phyloP scores from a whole-genome alignment of 140 eudicot species.

The Erigeron philadelphicus region DNA sequence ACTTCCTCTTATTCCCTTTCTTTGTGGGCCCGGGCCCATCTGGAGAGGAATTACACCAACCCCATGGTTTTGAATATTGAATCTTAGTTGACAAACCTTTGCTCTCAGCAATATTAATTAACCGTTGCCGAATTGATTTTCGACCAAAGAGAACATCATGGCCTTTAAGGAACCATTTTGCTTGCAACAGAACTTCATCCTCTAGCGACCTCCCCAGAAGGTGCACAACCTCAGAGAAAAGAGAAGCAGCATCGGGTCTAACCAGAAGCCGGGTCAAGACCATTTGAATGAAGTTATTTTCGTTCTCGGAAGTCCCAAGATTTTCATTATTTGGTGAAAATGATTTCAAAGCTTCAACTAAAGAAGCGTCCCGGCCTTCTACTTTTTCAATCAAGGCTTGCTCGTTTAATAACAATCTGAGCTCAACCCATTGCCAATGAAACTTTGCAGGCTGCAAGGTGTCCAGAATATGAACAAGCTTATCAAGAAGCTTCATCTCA shows the following conservation, averaged over 20 bases:
- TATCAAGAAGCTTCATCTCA: conserved; percentile 60
- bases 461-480: conserved; percentile 75
- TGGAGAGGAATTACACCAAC: conserved; percentile 57
- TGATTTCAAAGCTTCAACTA: conserved; percentile 64
- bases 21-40: conserved; percentile 22
- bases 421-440: conserved; percentile 99
- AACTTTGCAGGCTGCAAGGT: conserved; percentile 90
- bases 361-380: conserved; percentile 51
- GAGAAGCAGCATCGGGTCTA: conserved; percentile 95
- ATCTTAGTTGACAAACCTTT: conserved; percentile 61
- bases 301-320: conserved; percentile 61
- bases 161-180: conserved; percentile 87
- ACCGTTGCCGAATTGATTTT: conserved; percentile 80
- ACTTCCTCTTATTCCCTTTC: conserved; percentile 57
- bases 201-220: conserved; percentile 82
- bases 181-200: conserved; percentile 71
- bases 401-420: conserved; percentile 69
- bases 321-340: conserved; percentile 61
- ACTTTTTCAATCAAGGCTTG: conserved; percentile 70
- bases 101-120: conserved; percentile 61
- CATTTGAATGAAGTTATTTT: conserved; percentile 66
- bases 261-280: conserved; percentile 77
- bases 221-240: conserved; percentile 79
- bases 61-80: conserved; percentile 89
- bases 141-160: conserved; percentile 80